phyloP scores from a whole-genome alignment of 148 eudicot species.

The Pouteria glomerata region DNA sequence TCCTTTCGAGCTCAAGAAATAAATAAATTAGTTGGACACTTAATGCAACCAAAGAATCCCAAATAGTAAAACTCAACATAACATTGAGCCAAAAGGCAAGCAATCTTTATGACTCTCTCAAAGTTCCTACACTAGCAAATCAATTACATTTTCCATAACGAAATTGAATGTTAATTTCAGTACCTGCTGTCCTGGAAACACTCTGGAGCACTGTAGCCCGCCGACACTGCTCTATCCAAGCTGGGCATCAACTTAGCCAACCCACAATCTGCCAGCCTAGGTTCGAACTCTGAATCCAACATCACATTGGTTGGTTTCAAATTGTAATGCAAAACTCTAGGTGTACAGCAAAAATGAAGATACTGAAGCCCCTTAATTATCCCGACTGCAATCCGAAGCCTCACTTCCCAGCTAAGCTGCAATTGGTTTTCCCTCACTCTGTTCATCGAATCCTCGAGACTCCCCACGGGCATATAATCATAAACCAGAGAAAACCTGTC shows the following conservation, averaged over 20 bases:
- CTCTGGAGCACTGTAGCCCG: conserved; percentile 69
- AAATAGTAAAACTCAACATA: neutral
- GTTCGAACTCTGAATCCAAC: conserved; percentile 69
- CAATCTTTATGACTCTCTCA: neutral
- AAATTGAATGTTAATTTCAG: neutral
- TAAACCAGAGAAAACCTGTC: conserved; percentile 54
- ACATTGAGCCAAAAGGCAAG: neutral
- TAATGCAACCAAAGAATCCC: neutral
- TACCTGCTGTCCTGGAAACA: conserved; percentile 68
- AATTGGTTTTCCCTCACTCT: conserved; percentile 57
- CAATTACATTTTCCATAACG: neutral
- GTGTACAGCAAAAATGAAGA: conserved; percentile 65
- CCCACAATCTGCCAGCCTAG: conserved; percentile 74
- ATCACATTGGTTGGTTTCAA: conserved; percentile 85
- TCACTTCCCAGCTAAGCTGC: conserved; percentile 66
- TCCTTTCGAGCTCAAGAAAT: neutral
- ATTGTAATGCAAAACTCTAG: conserved; percentile 60
- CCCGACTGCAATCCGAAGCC: conserved; percentile 81
- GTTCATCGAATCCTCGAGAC: conserved; percentile 66
- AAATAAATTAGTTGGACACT: neutral
- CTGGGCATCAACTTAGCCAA: conserved; percentile 54
- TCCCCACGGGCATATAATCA: conserved; percentile 66
- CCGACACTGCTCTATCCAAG: conserved; percentile 36
- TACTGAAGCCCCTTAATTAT: conserved; percentile 66
- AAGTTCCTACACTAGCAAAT: neutral